These are phyloP conservation scores for Ailanthus altissimus DNA, from an alignment of 345 rosid species.

Conservation along the genomic window DNA sequence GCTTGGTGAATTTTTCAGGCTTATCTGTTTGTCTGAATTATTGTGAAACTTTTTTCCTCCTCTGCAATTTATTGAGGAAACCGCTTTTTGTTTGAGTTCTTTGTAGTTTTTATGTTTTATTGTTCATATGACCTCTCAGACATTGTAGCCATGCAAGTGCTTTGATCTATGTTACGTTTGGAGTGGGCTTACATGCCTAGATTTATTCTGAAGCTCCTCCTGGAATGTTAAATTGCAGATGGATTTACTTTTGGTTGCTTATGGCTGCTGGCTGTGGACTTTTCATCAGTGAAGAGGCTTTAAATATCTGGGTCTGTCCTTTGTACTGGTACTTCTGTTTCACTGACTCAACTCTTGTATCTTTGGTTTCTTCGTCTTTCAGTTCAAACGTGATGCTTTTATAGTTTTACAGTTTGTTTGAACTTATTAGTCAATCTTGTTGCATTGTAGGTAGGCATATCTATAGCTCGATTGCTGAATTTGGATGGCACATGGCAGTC, in stretches of 20 bases:
- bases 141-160: neutral
- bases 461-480: conserved; percentile 67
- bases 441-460: conserved; percentile 66
- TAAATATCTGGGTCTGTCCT: conserved; percentile 95
- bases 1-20: neutral
- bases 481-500: conserved; percentile 84
- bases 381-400: neutral
- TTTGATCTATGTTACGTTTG: neutral
- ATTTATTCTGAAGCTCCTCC: conserved; percentile 16
- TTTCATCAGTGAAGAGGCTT: conserved; percentile 87
- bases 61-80: neutral
- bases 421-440: neutral
- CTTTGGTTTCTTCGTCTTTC: neutral
- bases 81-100: neutral
- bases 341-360: conserved; percentile 25
- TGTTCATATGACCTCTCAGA: neutral
- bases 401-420: neutral
- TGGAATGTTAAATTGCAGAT: conserved; percentile 44
- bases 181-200: neutral
- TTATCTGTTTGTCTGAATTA: neutral
- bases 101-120: neutral
- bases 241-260: conserved; percentile 92
- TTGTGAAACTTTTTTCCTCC: neutral
- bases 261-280: conserved; percentile 94
- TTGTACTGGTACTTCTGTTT: conserved; percentile 62